Evolutionary conservation across 805 yeast genomes (phyloP).

Genomic region (Candida nanaspora): DNA sequence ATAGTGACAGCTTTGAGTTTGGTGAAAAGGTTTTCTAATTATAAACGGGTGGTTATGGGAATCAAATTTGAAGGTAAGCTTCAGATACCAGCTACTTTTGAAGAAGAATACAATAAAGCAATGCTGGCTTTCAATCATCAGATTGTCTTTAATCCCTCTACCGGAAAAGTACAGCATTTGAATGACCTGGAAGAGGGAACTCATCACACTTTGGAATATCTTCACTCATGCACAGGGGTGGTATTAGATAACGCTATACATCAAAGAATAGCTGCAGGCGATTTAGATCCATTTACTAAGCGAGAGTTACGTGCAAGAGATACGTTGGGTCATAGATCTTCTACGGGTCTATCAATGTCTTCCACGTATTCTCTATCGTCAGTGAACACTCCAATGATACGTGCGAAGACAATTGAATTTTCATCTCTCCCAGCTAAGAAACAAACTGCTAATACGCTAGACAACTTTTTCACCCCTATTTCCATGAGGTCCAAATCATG

Average conservation of each 20-base stretch:
- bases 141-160: constrained; percentile 71
- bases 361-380: neutral
- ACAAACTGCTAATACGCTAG: neutral
- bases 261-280: constrained; percentile 52
- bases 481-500: constrained; percentile 1
- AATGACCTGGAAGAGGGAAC: constrained; percentile 40
- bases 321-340: constrained; percentile 8
- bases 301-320: constrained; percentile 41
- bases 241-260: constrained; percentile 42
- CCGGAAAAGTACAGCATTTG: constrained; percentile 44
- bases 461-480: neutral
- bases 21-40: constrained; percentile 41
- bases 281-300: constrained; percentile 57
- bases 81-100: constrained; percentile 49
- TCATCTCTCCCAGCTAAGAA: no score
- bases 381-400: neutral
- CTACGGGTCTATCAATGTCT: neutral
- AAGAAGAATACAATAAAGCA: constrained; percentile 58
- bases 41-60: constrained; percentile 50
- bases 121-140: constrained; percentile 76
- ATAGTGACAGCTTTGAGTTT: constrained; percentile 63
- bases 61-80: constrained; percentile 55
- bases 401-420: neutral
- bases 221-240: constrained; percentile 37
- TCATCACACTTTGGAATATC: constrained; percentile 10